Evolutionary conservation across 2,329 filamentous ascomycete species (phyloP), one percentile per base, ranked within the genome.

Genomic region (Talaromyces sp.): DNA sequence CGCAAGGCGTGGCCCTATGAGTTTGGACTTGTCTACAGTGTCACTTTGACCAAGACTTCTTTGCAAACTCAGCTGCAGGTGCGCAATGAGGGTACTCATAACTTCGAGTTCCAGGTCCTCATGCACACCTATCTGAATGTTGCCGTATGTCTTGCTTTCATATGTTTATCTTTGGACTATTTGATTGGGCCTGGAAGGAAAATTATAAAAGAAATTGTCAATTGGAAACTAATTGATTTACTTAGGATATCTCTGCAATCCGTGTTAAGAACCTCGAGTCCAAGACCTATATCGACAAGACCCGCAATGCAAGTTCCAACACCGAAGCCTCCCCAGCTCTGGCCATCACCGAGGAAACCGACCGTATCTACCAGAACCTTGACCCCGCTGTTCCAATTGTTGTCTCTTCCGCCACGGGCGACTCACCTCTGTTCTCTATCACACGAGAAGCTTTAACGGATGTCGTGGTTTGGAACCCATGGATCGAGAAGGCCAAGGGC

Each of bases 401-500:
- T 10, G 60, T 75, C 11, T 56, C 70, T 11, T 65, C 70, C 3
- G 55, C 65, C 2, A 85, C 84, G 0, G 85, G 77, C 39, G 74
- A 80, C 41, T 82, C 82, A 66, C 79, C 86, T 13, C 77, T 82
- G 46, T 91, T 89, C 77, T 85, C 86, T 54, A 81, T 97, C 50
- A 84, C 88, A 36, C 85, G 94, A 56, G 91, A 97, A 74, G 92
- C 91, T 61, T 81, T 99, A 61, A 83, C 84, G 57, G 90, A 97
- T 62, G 86, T 94, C 14, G 93, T 97, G 1, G 89, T 97, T 27
- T 99, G 94, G 94, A 99, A 99, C 75, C 94, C 94, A 1, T 97
- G 93, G 91, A 81, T 82, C 36, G 90, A 92, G 58, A 96, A 95
- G 79, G 86, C 90, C 1, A 84, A 86, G 64, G 82, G 82, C 4